Conservation (phyloP, 345 rosid genomes). For the Salix viminalis region DNA sequence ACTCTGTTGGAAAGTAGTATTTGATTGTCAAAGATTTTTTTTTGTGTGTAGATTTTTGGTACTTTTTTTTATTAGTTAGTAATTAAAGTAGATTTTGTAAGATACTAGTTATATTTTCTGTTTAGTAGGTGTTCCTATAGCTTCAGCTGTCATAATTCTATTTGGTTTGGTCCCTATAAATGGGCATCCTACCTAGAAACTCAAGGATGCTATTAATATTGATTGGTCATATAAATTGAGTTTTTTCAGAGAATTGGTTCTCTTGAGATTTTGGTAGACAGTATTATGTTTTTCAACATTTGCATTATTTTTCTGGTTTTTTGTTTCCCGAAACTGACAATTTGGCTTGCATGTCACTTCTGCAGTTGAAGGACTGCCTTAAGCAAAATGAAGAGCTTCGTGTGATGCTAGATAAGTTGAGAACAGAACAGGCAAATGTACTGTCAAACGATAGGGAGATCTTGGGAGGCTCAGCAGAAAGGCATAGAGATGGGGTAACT, state of each 20-base stretch:
- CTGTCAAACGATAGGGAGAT: conserved; percentile 21
- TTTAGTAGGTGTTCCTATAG: not conserved
- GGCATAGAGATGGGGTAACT: conserved; percentile 26
- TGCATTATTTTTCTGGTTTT: not conserved
- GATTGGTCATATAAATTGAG: not conserved
- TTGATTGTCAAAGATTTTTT: no score
- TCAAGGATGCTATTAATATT: not conserved
- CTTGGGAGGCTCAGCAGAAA: conserved; percentile 21
- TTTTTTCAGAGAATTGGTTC: not conserved
- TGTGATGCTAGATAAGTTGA: conserved; percentile 52
- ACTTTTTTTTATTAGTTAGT: no score
- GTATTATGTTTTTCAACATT: not conserved
- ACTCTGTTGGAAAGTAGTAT: no score
- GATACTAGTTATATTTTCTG: not conserved
- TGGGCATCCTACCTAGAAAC: not conserved
- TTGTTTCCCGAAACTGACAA: not conserved
- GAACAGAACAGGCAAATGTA: conserved; percentile 58
- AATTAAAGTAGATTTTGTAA: not conserved
- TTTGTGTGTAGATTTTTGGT: no score
- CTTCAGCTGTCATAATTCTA: not conserved
- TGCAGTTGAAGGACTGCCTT: conserved; percentile 81
- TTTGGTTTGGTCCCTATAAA: not conserved
- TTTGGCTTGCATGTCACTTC: not conserved
- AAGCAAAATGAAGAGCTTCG: conserved; percentile 88
- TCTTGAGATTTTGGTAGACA: not conserved